Evolutionary conservation across 2,329 filamentous ascomycete genomes (phyloP).

Genomic region (Sporothrix phasma): DNA sequence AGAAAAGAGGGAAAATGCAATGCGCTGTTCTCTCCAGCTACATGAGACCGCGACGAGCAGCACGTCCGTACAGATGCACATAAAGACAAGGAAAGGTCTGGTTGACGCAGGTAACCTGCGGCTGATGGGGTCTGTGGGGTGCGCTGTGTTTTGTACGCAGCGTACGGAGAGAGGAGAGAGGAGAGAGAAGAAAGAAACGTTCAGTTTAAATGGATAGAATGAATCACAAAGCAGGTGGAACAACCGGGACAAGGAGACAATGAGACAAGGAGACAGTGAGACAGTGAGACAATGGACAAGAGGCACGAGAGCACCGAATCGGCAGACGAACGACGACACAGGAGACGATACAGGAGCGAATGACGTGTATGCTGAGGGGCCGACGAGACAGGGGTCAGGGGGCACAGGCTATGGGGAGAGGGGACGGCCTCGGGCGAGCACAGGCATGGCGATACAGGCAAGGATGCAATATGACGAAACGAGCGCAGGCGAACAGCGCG

Average conservation of each 20-base stretch:
- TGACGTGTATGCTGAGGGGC: constrained; percentile 3
- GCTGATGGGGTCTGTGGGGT: background rate
- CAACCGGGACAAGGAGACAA: background rate
- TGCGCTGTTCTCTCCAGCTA: background rate
- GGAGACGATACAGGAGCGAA: background rate
- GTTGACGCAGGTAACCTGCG: background rate
- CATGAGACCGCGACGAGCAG: background rate
- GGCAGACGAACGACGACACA: background rate
- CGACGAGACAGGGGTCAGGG: background rate
- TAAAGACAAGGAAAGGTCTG: background rate
- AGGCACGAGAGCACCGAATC: too few relatives aligned
- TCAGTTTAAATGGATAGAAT: background rate
- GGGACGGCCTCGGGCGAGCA: background rate
- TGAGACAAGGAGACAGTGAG: background rate
- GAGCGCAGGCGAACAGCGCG: background rate
- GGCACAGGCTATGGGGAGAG: background rate
- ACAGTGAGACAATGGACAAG: background rate
- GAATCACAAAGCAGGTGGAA: background rate
- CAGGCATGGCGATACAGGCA: background rate
- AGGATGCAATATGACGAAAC: background rate
- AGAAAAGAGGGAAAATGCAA: background rate
- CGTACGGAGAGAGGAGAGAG: background rate
- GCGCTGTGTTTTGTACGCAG: background rate
- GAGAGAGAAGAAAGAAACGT: background rate
- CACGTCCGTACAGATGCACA: background rate